These are phyloP conservation scores for Scheffersomyces cryptocercus DNA, from an alignment of 1,139 yeast genomes.

Conservation along the genomic window DNA sequence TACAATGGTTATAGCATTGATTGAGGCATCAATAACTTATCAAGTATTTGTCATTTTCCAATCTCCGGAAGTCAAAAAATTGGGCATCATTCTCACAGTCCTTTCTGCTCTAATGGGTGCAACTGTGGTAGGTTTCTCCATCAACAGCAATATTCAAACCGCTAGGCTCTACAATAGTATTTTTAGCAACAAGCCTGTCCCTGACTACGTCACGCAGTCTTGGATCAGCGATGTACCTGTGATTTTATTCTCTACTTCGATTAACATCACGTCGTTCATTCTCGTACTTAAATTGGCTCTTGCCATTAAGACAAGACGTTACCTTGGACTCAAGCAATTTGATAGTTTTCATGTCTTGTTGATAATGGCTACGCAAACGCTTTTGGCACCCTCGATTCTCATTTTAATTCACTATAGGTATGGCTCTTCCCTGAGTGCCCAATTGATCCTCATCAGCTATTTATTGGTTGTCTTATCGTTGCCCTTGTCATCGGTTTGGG, in stretches of 20 bases:
- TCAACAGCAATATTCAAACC: conserved; percentile 30
- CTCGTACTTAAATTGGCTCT: conserved; percentile 60
- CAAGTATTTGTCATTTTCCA: conserved; percentile 73
- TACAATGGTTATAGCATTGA: conserved; percentile 54
- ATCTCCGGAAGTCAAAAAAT: conserved; percentile 43
- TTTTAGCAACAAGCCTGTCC: conserved; percentile 4
- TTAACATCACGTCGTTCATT: conserved; percentile 60
- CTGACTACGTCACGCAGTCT: neutral
- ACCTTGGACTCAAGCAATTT: conserved; percentile 77
- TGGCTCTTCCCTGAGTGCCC: conserved; percentile 11
- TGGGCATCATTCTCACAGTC: conserved; percentile 41
- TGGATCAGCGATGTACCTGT: conserved; percentile 52
- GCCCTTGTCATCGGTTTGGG: conserved; percentile 90
- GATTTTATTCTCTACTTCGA: conserved; percentile 68
- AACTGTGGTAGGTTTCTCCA: conserved; percentile 54
- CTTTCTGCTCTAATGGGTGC: conserved; percentile 46
- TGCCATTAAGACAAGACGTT: conserved; percentile 73
- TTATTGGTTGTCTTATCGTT: conserved; percentile 57
- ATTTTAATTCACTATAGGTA: conserved; percentile 51
- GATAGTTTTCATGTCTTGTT: conserved; percentile 77
- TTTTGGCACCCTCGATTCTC: conserved; percentile 73
- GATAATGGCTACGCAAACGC: conserved; percentile 81
- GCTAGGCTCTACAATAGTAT: conserved; percentile 15
- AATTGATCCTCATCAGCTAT: conserved; percentile 23
- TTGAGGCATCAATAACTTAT: conserved; percentile 66